Evolutionary conservation across 371 early-diverging fungal species (phyloP), one percentile per base, ranked within the genome.

Genomic region (Mortierella sp.): DNA sequence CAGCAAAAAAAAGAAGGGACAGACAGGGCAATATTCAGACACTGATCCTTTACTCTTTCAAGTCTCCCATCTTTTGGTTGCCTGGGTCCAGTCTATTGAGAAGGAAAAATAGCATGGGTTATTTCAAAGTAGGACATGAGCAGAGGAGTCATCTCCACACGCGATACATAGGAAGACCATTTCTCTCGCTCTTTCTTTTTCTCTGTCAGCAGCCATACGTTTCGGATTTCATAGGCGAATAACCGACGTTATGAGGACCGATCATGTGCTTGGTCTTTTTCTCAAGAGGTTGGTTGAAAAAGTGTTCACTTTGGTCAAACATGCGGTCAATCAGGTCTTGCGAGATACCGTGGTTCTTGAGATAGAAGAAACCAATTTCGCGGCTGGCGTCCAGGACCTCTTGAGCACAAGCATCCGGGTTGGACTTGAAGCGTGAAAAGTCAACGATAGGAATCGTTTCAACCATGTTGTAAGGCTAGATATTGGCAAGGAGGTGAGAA

Each of bases 321-420:
- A 89, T 86, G n/a, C 65, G 65, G 45, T 88, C 83, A 55, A 90
- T 84, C 25, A 84, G 72, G 29, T 67, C 64, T 37, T 83, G 66
- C 11, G 84, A 65, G 46, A 90, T 66, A 28, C 84, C 87, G 56
- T 89, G 90, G 66, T 90, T 86, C 58, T 84, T 82, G 64, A 89
- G 82, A 57, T 88, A 90, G 58, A 90, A 88, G 74, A 90, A 90
- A 14, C 89, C 91, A 66, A 90, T 87, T 21, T 85, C 76, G 47
- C 83, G 84, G 57, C 86, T 84, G 6, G 90, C 90, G 14, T 84
- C 83, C 48, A 82, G 65, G 11, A 90, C 71, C 30, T 84, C 68
- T 18, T 74, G 65, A 1, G 86, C 84, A 52, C 84, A 84, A 58
- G 74, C 73, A 1, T 63, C 43, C 6, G 72, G 73, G 57, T 86